These are phyloP conservation scores for Acanthamoeba lenticulata DNA, from an alignment of 208 protist genomes.

Conservation along the genomic window DNA sequence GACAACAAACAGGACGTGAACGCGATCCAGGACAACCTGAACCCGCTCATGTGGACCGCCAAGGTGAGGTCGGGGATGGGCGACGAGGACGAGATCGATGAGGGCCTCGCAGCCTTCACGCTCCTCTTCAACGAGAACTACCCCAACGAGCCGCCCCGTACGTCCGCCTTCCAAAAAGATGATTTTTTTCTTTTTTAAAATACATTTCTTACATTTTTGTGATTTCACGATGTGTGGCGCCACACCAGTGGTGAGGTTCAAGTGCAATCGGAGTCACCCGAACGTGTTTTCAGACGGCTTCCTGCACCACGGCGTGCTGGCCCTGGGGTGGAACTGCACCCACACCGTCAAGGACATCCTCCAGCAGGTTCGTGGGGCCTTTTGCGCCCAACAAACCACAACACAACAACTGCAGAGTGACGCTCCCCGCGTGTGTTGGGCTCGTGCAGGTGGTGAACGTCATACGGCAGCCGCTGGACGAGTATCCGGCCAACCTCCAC, in stretches of 20 bases:
- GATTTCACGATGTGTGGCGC: not conserved
- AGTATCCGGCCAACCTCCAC: conserved; percentile 1
- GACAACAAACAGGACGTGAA: not conserved
- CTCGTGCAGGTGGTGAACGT: not conserved
- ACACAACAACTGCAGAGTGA: too few relatives aligned
- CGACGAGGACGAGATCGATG: not conserved
- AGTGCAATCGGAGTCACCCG: not conserved
- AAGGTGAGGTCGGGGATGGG: not conserved
- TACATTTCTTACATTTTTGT: not conserved
- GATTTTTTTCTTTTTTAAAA: not conserved
- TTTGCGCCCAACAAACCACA: too few relatives aligned
- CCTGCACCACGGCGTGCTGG: not conserved
- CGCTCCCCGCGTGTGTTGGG: too few relatives aligned
- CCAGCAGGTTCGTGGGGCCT: not conserved
- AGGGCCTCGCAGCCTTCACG: not conserved
- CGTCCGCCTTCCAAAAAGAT: too few relatives aligned
- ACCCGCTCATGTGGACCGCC: not conserved
- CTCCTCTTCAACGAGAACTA: not conserved
- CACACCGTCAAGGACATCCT: not conserved
- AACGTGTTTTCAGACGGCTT: not conserved
- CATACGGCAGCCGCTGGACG: not conserved
- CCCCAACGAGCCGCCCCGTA: not conserved
- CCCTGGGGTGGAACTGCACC: not conserved
- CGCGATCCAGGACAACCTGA: conserved; percentile 2
- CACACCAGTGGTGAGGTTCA: not conserved